Base-by-base conservation (phyloP, 176 grass and related monocot genomes). In the Eremochloa ophiuroides region DNA sequence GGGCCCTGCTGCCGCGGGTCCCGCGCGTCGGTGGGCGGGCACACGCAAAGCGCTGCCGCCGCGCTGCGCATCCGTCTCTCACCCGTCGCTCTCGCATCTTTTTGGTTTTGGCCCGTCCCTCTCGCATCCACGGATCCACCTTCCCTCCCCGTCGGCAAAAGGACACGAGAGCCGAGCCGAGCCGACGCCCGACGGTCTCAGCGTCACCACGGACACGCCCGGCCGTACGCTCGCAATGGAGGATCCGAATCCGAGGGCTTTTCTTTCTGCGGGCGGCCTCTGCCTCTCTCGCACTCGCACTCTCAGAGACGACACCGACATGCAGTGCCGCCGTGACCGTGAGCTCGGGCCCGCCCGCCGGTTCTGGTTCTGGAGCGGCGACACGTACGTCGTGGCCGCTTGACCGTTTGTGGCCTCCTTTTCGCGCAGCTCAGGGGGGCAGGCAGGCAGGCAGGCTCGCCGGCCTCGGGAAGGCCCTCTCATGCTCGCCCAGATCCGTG, bases 21-120 rank as follows among this genome's bases (percentile, higher is more conserved):
- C 66, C 66, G 34, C 23, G 33, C 58, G 83, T 78, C 83, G 56
- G 83, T 64, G 30, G 56, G 53, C 41, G 39, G 41, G 40, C 40
- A 16, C 73, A 44, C 60, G 76, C 76, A 78, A 59, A 46, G 14
- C 20, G 18, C 23, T 23, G 34, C 26, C 6, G n/a, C 55, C 4
- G 10, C 15, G 31, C 68, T 7, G 58, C 26, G 4, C 15, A 0
- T 18, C 27, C 17, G 20, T 25, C 80, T 33, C 66, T 72, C 75
- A 73, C 56, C 66, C 53, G 76, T 85, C 67, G 75, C 75, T 73
- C 46, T 85, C 83, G 31, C 10, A 10, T 78, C 66, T 72, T 64
- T 79, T 40, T n/a, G n/a, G n/a, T n/a, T 43, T 3, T 31, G 41
- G 74, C 33, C 5, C 31, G 27, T 35, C 5, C 1, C 67, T 23